A percentile compares a stretch with the other conserved stretches of the same genome.
These are phyloP conservation scores for Penicillium sp. DNA, from an alignment of 2,329 filamentous ascomycete genomes.

Conservation along the genomic window DNA sequence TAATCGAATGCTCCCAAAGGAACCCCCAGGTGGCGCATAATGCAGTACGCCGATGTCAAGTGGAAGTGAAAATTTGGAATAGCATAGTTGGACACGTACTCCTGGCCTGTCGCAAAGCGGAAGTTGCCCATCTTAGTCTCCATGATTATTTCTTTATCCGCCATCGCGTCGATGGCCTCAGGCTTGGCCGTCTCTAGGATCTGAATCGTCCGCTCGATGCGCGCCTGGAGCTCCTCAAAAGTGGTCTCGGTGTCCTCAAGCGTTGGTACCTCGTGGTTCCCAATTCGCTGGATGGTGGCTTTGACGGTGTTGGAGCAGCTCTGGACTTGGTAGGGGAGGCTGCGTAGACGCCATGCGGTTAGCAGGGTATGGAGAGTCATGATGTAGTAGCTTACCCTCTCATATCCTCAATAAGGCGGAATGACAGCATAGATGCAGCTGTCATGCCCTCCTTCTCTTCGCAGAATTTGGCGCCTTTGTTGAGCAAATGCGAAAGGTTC, in stretches of 20 bases:
- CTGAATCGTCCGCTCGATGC: slow-evolving; percentile 46
- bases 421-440: slow-evolving; percentile 35
- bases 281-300: slow-evolving; percentile 36
- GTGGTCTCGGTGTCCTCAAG: slow-evolving; percentile 46
- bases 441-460: slow-evolving; percentile 27
- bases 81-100: slow-evolving; percentile 48
- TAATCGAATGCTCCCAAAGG: slow-evolving; percentile 60
- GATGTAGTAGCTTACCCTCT: slow-evolving; percentile 2
- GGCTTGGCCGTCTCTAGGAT: slow-evolving; percentile 44
- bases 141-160: slow-evolving; percentile 38
- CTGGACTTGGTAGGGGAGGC: slow-evolving; percentile 48
- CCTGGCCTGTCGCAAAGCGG: slow-evolving; percentile 37
- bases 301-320: slow-evolving; percentile 36
- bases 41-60: slow-evolving; percentile 54
- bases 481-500: slow-evolving; percentile 41
- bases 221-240: slow-evolving; percentile 46
- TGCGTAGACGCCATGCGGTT: slow-evolving; percentile 17
- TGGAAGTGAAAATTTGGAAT: slow-evolving; percentile 65
- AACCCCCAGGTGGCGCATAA: slow-evolving; percentile 60
- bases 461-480: slow-evolving; percentile 41
- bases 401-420: slow-evolving; percentile 50
- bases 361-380: too few relatives aligned
- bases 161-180: slow-evolving; percentile 42
- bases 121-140: slow-evolving; percentile 28
- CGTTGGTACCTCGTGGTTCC: slow-evolving; percentile 26